Percentiles rank a stretch among this genome's conserved stretches.
These are phyloP conservation scores for Paramecium sexaurelia DNA, from an alignment of 73 alveolate species.

Conservation along the genomic window DNA sequence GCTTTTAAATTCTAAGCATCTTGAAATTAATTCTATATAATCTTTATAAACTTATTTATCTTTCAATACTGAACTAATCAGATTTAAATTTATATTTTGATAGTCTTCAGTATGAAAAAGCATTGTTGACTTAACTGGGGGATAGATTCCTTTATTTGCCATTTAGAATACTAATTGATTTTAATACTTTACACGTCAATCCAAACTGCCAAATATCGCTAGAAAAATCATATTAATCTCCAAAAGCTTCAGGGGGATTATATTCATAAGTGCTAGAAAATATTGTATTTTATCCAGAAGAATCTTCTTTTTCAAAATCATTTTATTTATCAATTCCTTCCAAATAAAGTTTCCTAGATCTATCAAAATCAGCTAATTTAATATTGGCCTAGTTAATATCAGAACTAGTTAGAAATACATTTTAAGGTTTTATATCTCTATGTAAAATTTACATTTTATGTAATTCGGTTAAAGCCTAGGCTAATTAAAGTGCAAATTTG, in stretches of 20 bases:
- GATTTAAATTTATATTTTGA: neutral
- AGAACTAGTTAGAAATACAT: neutral
- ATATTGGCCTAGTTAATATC: neutral
- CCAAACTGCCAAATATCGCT: constrained; percentile 50
- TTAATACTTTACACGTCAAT: constrained; percentile 2
- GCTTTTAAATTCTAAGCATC: neutral
- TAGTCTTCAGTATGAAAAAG: neutral
- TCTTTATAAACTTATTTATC: neutral
- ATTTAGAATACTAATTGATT: neutral
- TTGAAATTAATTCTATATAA: neutral
- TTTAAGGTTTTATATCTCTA: constrained; percentile 48
- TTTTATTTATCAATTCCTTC: neutral
- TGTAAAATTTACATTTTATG: neutral
- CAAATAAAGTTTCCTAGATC: neutral
- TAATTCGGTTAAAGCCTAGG: neutral
- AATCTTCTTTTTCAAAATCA: neutral
- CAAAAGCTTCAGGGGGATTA: constrained; percentile 35
- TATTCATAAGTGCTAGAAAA: neutral
- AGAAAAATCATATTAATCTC: neutral
- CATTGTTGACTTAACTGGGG: neutral
- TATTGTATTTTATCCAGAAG: neutral
- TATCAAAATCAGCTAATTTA: constrained; percentile 31
- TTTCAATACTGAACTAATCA: neutral
- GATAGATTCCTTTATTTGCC: constrained; percentile 29
- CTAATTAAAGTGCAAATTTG: neutral